Evolutionary conservation across 306 rosid genomes (phyloP), one percentile per base, ranked within the genome.

Genomic region (Hylodesmum podocarpum): DNA sequence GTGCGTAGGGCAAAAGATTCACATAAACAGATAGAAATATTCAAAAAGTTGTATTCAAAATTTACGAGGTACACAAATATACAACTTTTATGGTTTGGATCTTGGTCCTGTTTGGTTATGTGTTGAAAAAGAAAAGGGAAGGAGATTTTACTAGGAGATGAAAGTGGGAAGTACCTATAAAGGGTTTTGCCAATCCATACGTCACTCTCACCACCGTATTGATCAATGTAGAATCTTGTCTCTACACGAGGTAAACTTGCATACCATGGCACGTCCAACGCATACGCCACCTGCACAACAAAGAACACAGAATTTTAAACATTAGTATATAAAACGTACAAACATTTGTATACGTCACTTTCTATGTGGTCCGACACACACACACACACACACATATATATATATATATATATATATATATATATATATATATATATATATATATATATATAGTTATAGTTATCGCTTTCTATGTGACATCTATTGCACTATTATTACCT

Each of bases 171-270:
- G 33, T 62, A 91, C 98, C 97, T 92, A 73, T 95, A 95, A 15
- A 95, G 97, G 18, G 97, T 89, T 84, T 95, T 95, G 50, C 99
- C 99, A n/a, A 95, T 95, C 99, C 99, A 95, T 0, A 88, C 89
- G 44, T 95, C 98, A 78, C 61, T 76, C 10, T 83, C 82, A 13
- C 89, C 98, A 16, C 98, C 98, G 44, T 95, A 95, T 9, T 95
- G 98, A 65, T 92, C 85, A 1, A 95, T 81, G 76, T 87, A 95
- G 50, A 89, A 83, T 82, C 95, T 88, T 25, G 97, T 82, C 87
- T 95, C 97, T 1, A 95, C 76, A 19, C 97, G 87, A 62, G 90
- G 86, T 13, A 95, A 80, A 72, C 84, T 92, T 34, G 97, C 96
- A 70, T 89, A 83, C 92, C 92, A 92, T 40, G 99, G 97, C 76